Conservation (phyloP, 2,329 filamentous ascomycete species). For the Curvularia eragrostidis region DNA sequence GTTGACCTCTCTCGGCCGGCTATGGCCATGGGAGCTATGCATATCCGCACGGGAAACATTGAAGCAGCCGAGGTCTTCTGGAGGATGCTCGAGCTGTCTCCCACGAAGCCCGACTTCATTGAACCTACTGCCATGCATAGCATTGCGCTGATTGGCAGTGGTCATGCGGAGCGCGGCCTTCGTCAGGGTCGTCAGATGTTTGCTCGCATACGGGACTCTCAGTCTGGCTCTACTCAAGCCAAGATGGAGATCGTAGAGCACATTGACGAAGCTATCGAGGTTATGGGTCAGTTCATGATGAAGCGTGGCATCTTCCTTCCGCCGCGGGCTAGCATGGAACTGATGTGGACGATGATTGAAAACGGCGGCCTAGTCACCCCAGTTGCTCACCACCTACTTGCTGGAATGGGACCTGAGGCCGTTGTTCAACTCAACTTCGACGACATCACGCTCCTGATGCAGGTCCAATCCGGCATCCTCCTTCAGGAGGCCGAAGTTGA, state of each 20-base stretch:
- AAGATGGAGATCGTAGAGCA: conserved; percentile 71
- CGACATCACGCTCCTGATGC: conserved; percentile 65
- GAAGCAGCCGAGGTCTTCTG: conserved; percentile 80
- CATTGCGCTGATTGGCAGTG: conserved; percentile 84
- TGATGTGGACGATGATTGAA: conserved; percentile 70
- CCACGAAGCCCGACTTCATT: conserved; percentile 72
- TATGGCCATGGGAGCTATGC: conserved; percentile 84
- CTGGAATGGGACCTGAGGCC: conserved; percentile 65
- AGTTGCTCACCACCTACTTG: conserved; percentile 66
- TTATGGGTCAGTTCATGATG: conserved; percentile 65
- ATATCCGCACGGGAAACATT: conserved; percentile 82
- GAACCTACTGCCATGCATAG: conserved; percentile 92
- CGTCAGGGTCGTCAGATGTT: conserved; percentile 86
- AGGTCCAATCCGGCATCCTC: conserved; percentile 63
- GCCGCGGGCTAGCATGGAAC: conserved; percentile 62
- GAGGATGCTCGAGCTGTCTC: conserved; percentile 70
- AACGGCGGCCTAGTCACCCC: conserved; percentile 68
- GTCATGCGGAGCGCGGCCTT: conserved; percentile 82
- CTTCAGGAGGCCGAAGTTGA: conserved; percentile 58
- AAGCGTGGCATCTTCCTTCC: conserved; percentile 60
- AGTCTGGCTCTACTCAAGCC: conserved; percentile 55
- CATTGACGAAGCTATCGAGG: conserved; percentile 85
- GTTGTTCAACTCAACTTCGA: conserved; percentile 62
- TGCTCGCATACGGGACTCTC: conserved; percentile 73
- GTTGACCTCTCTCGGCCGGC: conserved; percentile 61